Evolutionary conservation across 441 rosid species (phyloP).

Genomic region (Bocquillonia castaneifolia): DNA sequence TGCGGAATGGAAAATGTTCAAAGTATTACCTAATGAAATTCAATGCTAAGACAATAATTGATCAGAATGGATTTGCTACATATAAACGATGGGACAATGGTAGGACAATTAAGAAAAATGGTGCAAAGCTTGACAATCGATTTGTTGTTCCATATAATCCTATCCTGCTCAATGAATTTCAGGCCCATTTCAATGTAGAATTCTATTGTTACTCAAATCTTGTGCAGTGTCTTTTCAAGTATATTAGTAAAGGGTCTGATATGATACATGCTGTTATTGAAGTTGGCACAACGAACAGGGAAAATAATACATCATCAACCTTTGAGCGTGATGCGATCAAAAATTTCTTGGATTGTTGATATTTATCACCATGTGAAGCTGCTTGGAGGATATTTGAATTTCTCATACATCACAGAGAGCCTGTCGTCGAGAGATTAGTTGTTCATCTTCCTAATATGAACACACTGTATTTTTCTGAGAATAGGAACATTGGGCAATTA

Average conservation of each 20-base stretch:
- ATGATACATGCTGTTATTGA: neutral
- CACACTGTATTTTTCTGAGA: too few relatives aligned
- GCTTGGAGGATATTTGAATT: neutral
- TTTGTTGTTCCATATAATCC: neutral
- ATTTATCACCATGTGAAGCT: neutral
- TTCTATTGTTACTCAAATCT: neutral
- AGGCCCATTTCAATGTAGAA: neutral
- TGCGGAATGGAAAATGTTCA: neutral
- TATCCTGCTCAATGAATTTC: neutral
- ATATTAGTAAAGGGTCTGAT: neutral
- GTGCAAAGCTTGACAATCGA: neutral
- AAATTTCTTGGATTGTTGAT: neutral
- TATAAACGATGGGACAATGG: neutral
- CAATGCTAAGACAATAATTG: neutral
- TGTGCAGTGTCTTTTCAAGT: neutral
- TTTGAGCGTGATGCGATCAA: neutral
- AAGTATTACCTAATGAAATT: neutral
- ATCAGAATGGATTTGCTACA: neutral
- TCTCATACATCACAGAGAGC: neutral
- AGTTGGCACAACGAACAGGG: too few relatives aligned
- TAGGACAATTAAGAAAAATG: neutral
- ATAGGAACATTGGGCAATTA: neutral
- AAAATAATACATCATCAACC: too few relatives aligned
- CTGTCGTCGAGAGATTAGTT: neutral
- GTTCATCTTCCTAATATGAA: neutral